A percentile compares a stretch with the other conserved stretches of the same genome.
These are phyloP conservation scores for Pseudocercospora cruenta DNA, from an alignment of 2,329 filamentous ascomycete species.

Conservation along the genomic window DNA sequence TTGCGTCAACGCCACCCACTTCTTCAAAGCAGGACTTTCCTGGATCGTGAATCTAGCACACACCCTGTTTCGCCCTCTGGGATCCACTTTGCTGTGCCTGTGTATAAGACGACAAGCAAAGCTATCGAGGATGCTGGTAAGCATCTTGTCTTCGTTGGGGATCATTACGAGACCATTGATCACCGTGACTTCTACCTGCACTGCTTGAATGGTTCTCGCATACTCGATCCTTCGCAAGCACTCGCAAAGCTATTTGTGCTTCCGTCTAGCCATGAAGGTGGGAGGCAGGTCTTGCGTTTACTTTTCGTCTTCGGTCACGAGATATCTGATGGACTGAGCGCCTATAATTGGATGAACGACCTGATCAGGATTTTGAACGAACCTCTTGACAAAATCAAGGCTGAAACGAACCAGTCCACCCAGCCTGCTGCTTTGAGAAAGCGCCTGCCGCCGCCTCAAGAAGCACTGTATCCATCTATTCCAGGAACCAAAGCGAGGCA, in stretches of 20 bases:
- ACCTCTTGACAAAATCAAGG: conserved; percentile 27
- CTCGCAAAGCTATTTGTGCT: conserved; percentile 48
- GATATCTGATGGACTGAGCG: conserved; percentile 49
- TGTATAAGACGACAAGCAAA: conserved; percentile 35
- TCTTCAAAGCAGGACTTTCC: conserved; percentile 40
- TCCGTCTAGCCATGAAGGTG: conserved; percentile 35
- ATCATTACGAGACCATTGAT: conserved; percentile 42
- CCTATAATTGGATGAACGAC: conserved; percentile 48
- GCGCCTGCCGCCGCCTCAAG: conserved; percentile 49
- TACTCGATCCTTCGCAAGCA: conserved; percentile 43
- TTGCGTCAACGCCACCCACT: conserved; percentile 45
- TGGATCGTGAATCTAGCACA: conserved; percentile 10
- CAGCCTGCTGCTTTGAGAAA: conserved; percentile 30
- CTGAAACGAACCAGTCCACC: conserved; percentile 28
- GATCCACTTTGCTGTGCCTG: conserved; percentile 42
- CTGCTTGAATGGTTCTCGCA: conserved; percentile 45
- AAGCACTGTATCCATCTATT: conserved; percentile 50
- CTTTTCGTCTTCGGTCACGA: conserved; percentile 49
- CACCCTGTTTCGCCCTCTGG: conserved; percentile 19
- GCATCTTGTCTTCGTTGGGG: conserved; percentile 44
- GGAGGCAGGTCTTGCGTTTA: conserved; percentile 40
- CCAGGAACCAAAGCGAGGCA: conserved; percentile 43
- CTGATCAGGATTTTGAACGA: conserved; percentile 45
- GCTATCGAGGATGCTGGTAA: conserved; percentile 38
- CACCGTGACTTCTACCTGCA: conserved; percentile 46